These are phyloP conservation scores for Fusarium metavorans DNA, from an alignment of 2,329 filamentous ascomycete genomes.

Conservation along the genomic window DNA sequence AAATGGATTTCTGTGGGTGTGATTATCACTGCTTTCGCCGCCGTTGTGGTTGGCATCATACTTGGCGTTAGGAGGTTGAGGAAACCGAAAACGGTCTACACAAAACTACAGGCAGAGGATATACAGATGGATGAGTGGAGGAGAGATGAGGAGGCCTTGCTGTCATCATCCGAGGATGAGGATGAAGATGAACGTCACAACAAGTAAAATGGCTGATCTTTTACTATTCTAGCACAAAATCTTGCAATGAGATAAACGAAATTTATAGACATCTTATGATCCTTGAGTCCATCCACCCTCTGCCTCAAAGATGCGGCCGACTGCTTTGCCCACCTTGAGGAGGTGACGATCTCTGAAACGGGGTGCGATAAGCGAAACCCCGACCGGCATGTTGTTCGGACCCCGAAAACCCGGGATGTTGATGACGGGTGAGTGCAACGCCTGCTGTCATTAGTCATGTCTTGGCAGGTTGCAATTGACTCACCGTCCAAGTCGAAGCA, in stretches of 20 bases:
- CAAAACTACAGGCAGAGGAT: slow-evolving; percentile 36
- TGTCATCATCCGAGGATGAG: slow-evolving; percentile 35
- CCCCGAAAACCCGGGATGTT: slow-evolving; percentile 74
- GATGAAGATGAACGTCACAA: slow-evolving; percentile 17
- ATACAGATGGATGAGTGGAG: slow-evolving; percentile 53
- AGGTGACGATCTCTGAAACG: slow-evolving; percentile 60
- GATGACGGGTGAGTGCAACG: slow-evolving; percentile 69
- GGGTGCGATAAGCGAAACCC: slow-evolving; percentile 63
- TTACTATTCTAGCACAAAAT: not conserved
- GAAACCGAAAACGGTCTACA: slow-evolving; percentile 31
- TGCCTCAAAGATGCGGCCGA: slow-evolving; percentile 50
- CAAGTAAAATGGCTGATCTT: not conserved
- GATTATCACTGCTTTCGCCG: slow-evolving; percentile 18
- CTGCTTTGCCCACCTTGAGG: slow-evolving; percentile 53
- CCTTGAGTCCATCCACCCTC: slow-evolving; percentile 40
- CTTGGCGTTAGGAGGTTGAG: slow-evolving; percentile 18
- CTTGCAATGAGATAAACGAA: not conserved
- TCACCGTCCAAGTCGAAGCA: slow-evolving; percentile 65
- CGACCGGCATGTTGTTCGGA: slow-evolving; percentile 64
- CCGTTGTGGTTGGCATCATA: slow-evolving; percentile 17
- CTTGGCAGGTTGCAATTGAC: slow-evolving; percentile 50
- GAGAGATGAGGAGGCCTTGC: slow-evolving; percentile 35
- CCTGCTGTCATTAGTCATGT: slow-evolving; percentile 34
- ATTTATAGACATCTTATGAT: not conserved
- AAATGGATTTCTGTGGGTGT: slow-evolving; percentile 43